Evolutionary conservation across 2,329 filamentous ascomycete species (phyloP), one percentile per base, ranked within the genome.

Genomic region (Apiospora rasikravindrae): DNA sequence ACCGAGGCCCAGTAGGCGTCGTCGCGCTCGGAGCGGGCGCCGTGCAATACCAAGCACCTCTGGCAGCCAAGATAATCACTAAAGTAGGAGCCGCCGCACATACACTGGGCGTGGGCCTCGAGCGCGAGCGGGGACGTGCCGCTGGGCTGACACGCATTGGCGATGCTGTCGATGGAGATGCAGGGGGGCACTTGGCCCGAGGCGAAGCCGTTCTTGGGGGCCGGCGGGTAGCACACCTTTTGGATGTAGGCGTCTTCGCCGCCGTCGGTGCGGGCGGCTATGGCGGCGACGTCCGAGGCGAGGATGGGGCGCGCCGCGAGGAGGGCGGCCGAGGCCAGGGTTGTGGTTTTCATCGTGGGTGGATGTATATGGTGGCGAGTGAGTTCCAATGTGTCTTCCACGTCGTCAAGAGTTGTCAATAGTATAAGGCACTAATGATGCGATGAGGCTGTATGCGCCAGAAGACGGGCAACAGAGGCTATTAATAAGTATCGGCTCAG

Each of bases 21-120:
- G 71, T 82, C 80, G 24, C 77, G 80, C 73, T 81, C 78, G 37
- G 79, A 81, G 57, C 83, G 82, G 10, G 80, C 78, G 66, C 84
- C 84, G 76, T 86, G 84, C 19, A 82, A 76, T 57, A 78, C 78
- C 19, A 85, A 78, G 74, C 84, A 87, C 44, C 80, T 73, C 44
- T 84, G 81, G 76, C 84, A 86, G 69, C 79, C 82, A 13, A 78
- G 70, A 83, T 84, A 86, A 72, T 85, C 82, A 40, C 73, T 49
- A 77, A 86, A 86, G 79, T 81, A 85, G 71, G 79, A 81, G 49
- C 84, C 82, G 13, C 76, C 77, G 77, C 85, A 87, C 79, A 85
- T 83, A 77, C 84, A 84, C 75, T 81, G 73, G 19, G 80, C 78
- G 74, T 80, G 77, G 0, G 80, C 79, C 24, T 76, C 61, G 49